phyloP scores from a whole-genome alignment of 495 filamentous ascomycete species.

The Hypoxylon fragiforme region DNA sequence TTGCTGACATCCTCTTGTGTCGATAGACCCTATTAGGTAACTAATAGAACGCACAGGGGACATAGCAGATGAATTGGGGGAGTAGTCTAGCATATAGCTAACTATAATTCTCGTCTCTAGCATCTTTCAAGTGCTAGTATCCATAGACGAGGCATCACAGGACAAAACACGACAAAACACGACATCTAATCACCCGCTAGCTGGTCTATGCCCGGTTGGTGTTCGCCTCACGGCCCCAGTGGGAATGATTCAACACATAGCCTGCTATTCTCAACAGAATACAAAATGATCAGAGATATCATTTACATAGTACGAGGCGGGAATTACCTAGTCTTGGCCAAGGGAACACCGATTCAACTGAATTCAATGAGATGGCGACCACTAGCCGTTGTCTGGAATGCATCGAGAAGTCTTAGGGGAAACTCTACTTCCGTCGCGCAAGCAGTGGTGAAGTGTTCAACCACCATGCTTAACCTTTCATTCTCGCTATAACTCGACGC shows the following conservation, averaged over 20 bases:
- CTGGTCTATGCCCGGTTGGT: constrained; percentile 7
- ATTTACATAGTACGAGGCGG: too few relatives aligned
- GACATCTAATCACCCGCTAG: background rate
- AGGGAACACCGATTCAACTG: background rate
- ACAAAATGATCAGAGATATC: constrained; percentile 2
- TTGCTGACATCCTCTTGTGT: background rate
- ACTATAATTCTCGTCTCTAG: constrained; percentile 7
- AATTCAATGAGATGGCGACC: background rate
- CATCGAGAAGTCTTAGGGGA: background rate
- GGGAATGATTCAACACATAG: constrained; percentile 9
- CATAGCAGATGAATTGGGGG: too few relatives aligned
- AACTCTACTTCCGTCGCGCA: constrained; percentile 1
- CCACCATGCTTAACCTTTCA: constrained; percentile 2
- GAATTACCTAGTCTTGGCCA: background rate
- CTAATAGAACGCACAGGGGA: too few relatives aligned
- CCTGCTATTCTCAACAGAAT: too few relatives aligned
- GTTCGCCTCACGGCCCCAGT: background rate
- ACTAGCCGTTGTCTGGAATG: constrained; percentile 23
- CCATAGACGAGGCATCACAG: background rate
- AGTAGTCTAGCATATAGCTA: too few relatives aligned
- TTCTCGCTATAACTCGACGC: background rate
- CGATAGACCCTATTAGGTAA: background rate
- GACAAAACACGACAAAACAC: background rate
- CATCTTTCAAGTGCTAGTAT: background rate
- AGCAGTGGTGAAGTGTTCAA: background rate